Evolutionary conservation across 2,329 filamentous ascomycete species (phyloP), one percentile per base, ranked within the genome.

Genomic region (Trichoderma sp.): DNA sequence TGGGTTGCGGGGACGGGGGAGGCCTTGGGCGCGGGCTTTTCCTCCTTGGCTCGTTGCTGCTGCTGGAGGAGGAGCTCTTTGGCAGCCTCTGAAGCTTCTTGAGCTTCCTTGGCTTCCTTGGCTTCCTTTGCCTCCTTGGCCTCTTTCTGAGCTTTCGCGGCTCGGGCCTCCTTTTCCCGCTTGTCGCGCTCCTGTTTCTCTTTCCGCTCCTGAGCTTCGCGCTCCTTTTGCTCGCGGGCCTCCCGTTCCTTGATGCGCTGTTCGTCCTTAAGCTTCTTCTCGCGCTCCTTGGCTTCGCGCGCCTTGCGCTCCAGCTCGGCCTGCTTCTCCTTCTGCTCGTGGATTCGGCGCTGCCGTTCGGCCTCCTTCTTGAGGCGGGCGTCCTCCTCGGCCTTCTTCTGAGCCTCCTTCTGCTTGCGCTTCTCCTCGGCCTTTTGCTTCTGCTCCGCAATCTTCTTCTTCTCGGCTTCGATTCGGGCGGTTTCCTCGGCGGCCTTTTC

Each of bases 401-500:
- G 92, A 3, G 91, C 90, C 74, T 99, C 95, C 72, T 90, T 92
- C 79, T 96, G 96, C 80, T 88, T 92, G 54, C 92, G 88, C 77
- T 93, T 94, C 78, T 98, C 94, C 74, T 99, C 95, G 50, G 89
- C 89, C 78, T 89, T 95, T 70, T 84, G 84, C 70, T 88, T 88
- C 73, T 92, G 89, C 78, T 98, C 93, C 73, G 96, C 92, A 21
- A 86, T 81, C 72, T 89, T 91, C 76, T 89, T 89, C 73, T 89
- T 88, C 74, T 97, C 93, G 4, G 89, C 87, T 56, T 88, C 90
- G 69, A 89, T 86, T 51, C 85, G 83, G 55, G 90, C 89, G 47
- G 90, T 90, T 75, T 97, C 93, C 76, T 97, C 92, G 3, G 90
- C 92, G 15, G 91, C 92, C 76, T 91, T 93, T 74, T 97, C 93